Evolutionary conservation across 1,284 basidiomycete genomes (phyloP).

Genomic region (Sphagnurus paluster): DNA sequence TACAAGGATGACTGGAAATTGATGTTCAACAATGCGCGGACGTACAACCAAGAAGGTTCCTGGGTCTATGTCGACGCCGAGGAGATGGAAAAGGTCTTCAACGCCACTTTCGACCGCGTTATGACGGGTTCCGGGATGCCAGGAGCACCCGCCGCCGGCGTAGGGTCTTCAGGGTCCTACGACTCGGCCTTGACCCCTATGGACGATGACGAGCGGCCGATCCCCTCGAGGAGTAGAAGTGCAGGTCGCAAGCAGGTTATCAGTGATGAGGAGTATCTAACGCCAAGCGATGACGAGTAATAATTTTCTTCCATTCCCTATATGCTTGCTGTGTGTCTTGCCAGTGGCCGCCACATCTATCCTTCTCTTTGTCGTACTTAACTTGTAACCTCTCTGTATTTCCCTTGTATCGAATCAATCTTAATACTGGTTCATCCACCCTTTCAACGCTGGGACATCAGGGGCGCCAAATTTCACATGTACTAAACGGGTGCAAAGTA

Average conservation of each 20-base stretch:
- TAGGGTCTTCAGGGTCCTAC: conserved; percentile 50
- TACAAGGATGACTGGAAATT: conserved; percentile 84
- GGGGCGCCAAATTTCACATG: conserved; percentile 12
- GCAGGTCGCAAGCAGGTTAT: conserved; percentile 65
- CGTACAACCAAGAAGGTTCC: conserved; percentile 86
- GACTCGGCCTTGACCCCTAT: conserved; percentile 72
- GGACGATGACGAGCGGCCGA: conserved; percentile 72
- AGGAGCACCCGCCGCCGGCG: conserved; percentile 51
- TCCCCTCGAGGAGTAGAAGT: conserved; percentile 50
- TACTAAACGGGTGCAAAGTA: conserved; percentile 1
- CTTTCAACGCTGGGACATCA: too few species aligned
- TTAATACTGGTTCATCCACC: conserved; percentile 5
- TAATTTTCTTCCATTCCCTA: conserved; percentile 11
- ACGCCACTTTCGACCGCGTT: conserved; percentile 58
- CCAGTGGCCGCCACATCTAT: conserved; percentile 4
- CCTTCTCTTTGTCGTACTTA: conserved; percentile 6
- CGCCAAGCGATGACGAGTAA: conserved; percentile 61
- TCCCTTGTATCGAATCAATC: conserved; percentile 11
- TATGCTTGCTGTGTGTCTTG: conserved; percentile 9
- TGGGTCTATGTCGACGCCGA: conserved; percentile 95
- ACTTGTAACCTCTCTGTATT: conserved; percentile 11
- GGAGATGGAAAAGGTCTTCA: conserved; percentile 87
- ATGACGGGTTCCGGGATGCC: conserved; percentile 71
- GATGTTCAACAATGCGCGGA: conserved; percentile 93
- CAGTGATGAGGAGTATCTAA: conserved; percentile 76